These are phyloP conservation scores for Rhizopogon vinicolor DNA, from an alignment of 768 basidiomycete genomes.

Conservation along the genomic window DNA sequence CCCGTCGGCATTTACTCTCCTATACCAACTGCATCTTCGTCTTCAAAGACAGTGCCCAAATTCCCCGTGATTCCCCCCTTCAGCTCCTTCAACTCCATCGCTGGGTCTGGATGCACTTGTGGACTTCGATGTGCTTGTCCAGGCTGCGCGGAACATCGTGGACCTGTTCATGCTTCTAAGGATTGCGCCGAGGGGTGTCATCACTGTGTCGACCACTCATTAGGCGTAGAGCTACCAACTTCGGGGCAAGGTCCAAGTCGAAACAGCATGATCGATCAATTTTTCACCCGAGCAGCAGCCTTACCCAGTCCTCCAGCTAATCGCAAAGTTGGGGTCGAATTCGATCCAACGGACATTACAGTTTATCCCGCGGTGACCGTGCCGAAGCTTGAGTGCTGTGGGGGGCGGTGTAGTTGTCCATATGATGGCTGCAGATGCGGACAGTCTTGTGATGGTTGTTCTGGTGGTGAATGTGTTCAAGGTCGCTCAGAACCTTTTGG, in stretches of 20 bases:
- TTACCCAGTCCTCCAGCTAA: constrained; percentile 54
- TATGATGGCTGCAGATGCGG: constrained; percentile 50
- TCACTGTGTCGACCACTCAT: constrained; percentile 54
- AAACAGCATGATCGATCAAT: constrained; percentile 48
- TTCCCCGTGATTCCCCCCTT: constrained; percentile 61
- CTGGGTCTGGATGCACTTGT: constrained; percentile 70
- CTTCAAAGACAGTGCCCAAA: constrained; percentile 28
- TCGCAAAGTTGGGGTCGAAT: constrained; percentile 31
- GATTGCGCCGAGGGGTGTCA: constrained; percentile 51
- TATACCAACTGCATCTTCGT: constrained; percentile 27
- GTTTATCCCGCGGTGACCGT: constrained; percentile 46
- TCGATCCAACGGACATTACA: constrained; percentile 51
- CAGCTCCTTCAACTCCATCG: constrained; percentile 51
- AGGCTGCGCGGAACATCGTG: constrained; percentile 70
- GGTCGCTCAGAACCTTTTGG: neutral
- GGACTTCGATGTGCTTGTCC: constrained; percentile 67
- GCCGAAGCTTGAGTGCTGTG: constrained; percentile 68
- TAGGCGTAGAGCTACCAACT: constrained; percentile 40
- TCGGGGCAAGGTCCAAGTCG: constrained; percentile 5
- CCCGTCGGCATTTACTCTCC: constrained; percentile 45
- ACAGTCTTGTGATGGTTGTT: constrained; percentile 52
- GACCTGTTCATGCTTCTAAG: constrained; percentile 37
- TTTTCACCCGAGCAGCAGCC: constrained; percentile 64
- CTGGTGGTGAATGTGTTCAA: constrained; percentile 14
- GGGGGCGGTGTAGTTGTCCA: constrained; percentile 56